A percentile compares a stretch with the other conserved stretches of the same genome.
These are phyloP conservation scores for Fusarium sp. DNA, from an alignment of 2,329 filamentous ascomycete species.

Conservation along the genomic window DNA sequence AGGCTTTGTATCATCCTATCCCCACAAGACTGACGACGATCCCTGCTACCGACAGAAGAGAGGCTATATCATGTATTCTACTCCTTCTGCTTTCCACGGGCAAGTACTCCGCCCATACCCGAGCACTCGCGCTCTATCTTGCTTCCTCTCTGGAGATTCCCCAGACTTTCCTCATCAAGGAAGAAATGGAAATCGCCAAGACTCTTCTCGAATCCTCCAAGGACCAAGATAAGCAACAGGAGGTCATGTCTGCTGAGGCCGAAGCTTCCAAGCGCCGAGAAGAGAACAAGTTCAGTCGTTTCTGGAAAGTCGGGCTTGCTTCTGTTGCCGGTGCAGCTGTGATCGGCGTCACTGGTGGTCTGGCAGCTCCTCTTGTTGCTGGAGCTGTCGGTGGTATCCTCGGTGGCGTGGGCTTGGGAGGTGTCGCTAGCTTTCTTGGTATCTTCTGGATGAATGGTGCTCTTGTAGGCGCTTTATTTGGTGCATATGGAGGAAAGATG, in stretches of 20 bases:
- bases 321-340: slow-evolving; percentile 88
- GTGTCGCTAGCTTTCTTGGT: slow-evolving; percentile 86
- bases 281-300: slow-evolving; percentile 74
- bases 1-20: slow-evolving; percentile 63
- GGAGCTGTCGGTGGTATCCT: slow-evolving; percentile 86
- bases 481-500: slow-evolving; percentile 85
- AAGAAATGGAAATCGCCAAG: slow-evolving; percentile 80
- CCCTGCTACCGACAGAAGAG: slow-evolving; percentile 65
- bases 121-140: slow-evolving; percentile 73
- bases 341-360: slow-evolving; percentile 89
- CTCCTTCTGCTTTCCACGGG: slow-evolving; percentile 77
- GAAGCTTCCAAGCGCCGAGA: slow-evolving; percentile 79
- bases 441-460: slow-evolving; percentile 87
- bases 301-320: slow-evolving; percentile 92
- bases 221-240: slow-evolving; percentile 50
- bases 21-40: slow-evolving; percentile 66
- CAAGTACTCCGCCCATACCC: slow-evolving; percentile 78
- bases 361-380: slow-evolving; percentile 89
- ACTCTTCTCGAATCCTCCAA: slow-evolving; percentile 75
- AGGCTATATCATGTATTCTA: slow-evolving; percentile 75
- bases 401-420: slow-evolving; percentile 85
- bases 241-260: slow-evolving; percentile 75
- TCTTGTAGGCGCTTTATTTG: slow-evolving; percentile 87
- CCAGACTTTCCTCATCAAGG: slow-evolving; percentile 68
- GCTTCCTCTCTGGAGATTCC: slow-evolving; percentile 73